These are phyloP conservation scores for Magnaporthiopsis incrustans DNA, from an alignment of 2,329 filamentous ascomycete genomes.

Conservation along the genomic window DNA sequence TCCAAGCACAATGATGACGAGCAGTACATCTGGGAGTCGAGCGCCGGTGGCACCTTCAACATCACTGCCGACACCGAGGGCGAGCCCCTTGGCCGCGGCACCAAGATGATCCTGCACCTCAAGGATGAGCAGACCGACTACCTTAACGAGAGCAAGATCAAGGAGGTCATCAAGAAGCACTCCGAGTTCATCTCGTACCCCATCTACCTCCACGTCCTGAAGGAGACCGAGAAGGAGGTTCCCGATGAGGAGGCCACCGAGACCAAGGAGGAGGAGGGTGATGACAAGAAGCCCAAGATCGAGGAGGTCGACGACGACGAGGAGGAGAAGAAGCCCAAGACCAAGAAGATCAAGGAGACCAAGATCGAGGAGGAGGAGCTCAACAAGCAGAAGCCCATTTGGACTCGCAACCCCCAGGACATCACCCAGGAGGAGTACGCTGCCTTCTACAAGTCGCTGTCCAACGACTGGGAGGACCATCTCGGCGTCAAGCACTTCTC, in stretches of 20 bases:
- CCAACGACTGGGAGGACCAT: conserved; percentile 99
- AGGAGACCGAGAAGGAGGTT: conserved; percentile 99
- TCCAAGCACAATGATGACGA: conserved; percentile 99
- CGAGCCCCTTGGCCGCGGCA: conserved; percentile 84
- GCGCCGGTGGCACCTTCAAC: conserved; percentile 94
- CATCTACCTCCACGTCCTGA: conserved; percentile 98
- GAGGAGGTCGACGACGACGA: conserved; percentile 85
- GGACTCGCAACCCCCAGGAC: conserved; percentile 95
- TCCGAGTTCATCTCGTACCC: conserved; percentile 99
- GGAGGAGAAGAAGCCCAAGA: conserved; percentile 90
- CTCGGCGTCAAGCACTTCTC: conserved; percentile 99
- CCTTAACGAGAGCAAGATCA: conserved; percentile 97
- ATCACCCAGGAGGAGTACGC: conserved; percentile 96
- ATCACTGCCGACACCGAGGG: conserved; percentile 85
- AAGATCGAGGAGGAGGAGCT: conserved; percentile 99
- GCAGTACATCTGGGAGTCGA: conserved; percentile 99
- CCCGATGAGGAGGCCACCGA: conserved; percentile 83
- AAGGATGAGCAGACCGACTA: conserved; percentile 99
- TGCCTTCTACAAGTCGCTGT: conserved; percentile 99
- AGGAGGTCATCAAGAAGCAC: conserved; percentile 99
- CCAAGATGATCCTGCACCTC: conserved; percentile 96
- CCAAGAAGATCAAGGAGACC: conserved; percentile 98
- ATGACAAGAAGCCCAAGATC: conserved; percentile 92
- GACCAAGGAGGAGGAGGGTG: conserved; percentile 64
- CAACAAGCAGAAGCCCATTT: conserved; percentile 99